Conservation (phyloP, 2,329 filamentous ascomycete species). For the Nectriaceae sp. region DNA sequence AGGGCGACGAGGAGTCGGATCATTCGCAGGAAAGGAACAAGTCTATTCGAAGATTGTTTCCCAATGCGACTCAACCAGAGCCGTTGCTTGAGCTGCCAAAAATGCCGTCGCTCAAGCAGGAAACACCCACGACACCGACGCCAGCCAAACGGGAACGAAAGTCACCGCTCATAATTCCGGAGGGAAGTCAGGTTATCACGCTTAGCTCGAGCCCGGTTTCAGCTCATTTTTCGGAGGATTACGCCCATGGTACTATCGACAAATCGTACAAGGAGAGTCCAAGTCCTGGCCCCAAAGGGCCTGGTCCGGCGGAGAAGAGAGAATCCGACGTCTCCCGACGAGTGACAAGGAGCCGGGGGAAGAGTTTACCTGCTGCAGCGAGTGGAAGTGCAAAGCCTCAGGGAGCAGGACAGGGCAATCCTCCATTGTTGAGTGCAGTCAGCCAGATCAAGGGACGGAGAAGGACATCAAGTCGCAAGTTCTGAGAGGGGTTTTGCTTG, state of each 20-base stretch:
- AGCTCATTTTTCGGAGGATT: slow-evolving; percentile 19
- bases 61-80: slow-evolving; percentile 35
- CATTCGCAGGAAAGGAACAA: slow-evolving; percentile 25
- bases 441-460: slow-evolving; percentile 26
- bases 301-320: slow-evolving; percentile 24
- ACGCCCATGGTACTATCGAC: slow-evolving; percentile 23
- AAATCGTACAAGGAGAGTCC: slow-evolving; percentile 22
- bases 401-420: no score
- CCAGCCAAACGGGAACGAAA: slow-evolving; percentile 16
- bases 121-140: slow-evolving; percentile 12
- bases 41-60: slow-evolving; percentile 32
- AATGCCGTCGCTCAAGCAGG: slow-evolving; percentile 3
- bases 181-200: slow-evolving; percentile 35
- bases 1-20: slow-evolving; percentile 32
- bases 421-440: slow-evolving; percentile 21
- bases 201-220: slow-evolving; percentile 31
- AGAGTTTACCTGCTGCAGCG: slow-evolving; percentile 17
- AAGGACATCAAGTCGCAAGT: slow-evolving; percentile 22
- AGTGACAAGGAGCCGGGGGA: slow-evolving; percentile 20
- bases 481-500: slow-evolving; percentile 12
- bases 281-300: slow-evolving; percentile 16
- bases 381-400: slow-evolving; percentile 2
- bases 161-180: slow-evolving; percentile 27
- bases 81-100: slow-evolving; percentile 1
- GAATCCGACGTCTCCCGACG: slow-evolving; percentile 8